Evolutionary conservation across 345 rosid genomes (phyloP).

Genomic region (Linum trigynum): DNA sequence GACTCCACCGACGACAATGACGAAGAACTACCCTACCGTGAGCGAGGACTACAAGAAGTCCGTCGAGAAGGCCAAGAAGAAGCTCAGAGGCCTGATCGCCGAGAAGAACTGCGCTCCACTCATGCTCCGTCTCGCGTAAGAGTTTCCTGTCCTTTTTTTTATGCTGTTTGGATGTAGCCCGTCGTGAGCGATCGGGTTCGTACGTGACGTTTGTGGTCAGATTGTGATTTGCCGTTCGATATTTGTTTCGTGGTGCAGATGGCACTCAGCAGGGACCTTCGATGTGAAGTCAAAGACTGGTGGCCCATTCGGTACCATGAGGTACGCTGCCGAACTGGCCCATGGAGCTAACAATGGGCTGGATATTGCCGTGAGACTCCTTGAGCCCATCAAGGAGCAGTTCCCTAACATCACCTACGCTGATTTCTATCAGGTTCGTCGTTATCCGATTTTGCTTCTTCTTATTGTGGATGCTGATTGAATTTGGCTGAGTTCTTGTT

Average conservation of each 20-base stretch:
- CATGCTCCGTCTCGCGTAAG: conserved; percentile 91
- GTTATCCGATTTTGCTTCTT: neutral
- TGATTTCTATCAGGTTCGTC: conserved; percentile 66
- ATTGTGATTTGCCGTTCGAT: neutral
- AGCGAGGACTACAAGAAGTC: conserved; percentile 74
- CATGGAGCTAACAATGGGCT: conserved; percentile 86
- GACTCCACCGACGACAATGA: conserved; percentile 33
- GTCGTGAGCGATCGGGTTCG: neutral
- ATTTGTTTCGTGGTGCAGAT: conserved; percentile 29
- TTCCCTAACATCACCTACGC: conserved; percentile 59
- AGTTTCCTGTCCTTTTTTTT: neutral
- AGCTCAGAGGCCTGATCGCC: conserved; percentile 79
- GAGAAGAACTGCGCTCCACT: conserved; percentile 91
- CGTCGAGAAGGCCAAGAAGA: conserved; percentile 67
- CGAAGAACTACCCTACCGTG: conserved; percentile 74
- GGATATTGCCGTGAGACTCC: conserved; percentile 69
- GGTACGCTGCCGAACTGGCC: conserved; percentile 47
- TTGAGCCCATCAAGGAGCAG: conserved; percentile 79
- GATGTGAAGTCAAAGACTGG: conserved; percentile 77
- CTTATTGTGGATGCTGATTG: neutral
- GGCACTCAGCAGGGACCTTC: conserved; percentile 97
- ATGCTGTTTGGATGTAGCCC: neutral
- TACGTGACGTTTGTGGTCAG: neutral
- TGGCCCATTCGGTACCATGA: conserved; percentile 94
- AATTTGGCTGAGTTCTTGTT: neutral